phyloP scores from a whole-genome alignment of 176 grass and related monocot genomes.

The Calamus simplicifolius region DNA sequence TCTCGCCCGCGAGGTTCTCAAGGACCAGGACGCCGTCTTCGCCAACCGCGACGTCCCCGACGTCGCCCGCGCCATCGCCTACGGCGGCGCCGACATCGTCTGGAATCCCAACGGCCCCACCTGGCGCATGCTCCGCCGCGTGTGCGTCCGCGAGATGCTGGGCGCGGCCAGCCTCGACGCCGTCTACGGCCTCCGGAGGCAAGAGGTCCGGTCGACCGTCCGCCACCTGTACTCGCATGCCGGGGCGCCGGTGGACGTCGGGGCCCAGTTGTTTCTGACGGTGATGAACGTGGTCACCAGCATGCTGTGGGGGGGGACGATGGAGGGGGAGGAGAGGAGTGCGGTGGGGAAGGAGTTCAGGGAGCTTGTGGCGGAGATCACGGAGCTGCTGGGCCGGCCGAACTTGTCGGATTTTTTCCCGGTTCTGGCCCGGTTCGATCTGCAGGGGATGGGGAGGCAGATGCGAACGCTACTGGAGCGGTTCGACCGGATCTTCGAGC shows the following conservation, averaged over 20 bases:
- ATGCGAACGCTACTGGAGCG: conserved; percentile 25
- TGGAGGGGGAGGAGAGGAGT: conserved; percentile 33
- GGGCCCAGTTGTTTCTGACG: conserved; percentile 56
- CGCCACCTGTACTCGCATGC: conserved; percentile 17
- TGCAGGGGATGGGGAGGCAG: conserved; percentile 30
- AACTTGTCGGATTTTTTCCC: conserved; percentile 83
- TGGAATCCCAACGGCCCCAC: conserved; percentile 64
- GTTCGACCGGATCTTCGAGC: conserved; percentile 47
- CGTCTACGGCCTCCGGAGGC: conserved; percentile 37
- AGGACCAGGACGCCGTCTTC: conserved; percentile 52
- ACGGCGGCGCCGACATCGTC: conserved; percentile 56
- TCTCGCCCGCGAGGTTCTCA: conserved; percentile 44
- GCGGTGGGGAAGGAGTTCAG: conserved; percentile 42
- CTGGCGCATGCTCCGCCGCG: conserved; percentile 67
- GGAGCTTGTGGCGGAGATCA: conserved; percentile 58
- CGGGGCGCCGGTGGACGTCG: conserved; percentile 27
- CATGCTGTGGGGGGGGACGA: conserved; percentile 55
- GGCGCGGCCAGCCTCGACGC: conserved; percentile 36
- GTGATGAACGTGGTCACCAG: conserved; percentile 56
- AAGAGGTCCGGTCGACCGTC: conserved; percentile 45
- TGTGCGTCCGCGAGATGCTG: conserved; percentile 64
- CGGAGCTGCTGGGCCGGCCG: conserved; percentile 46
- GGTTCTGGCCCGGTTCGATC: no score
- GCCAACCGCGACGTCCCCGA: conserved; percentile 44
- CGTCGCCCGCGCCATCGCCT: conserved; percentile 37